Base-by-base conservation (phyloP, 495 filamentous ascomycete species). In the Schizothecium vesticola region DNA sequence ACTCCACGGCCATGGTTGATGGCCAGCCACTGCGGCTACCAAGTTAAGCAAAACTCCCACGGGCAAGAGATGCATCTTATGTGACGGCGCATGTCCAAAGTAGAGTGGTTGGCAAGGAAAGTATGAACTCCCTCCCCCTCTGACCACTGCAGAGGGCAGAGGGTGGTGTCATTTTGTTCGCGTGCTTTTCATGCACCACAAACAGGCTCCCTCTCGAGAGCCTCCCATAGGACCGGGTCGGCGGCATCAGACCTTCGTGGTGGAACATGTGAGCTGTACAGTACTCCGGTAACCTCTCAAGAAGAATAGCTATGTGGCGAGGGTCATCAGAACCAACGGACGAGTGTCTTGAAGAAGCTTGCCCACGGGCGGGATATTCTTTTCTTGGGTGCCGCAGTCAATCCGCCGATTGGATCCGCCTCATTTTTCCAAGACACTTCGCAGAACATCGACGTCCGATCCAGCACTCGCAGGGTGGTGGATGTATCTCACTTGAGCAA, bases 221-320 rank as follows among this genome's bases (percentile, higher is more conserved):
- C 7, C 26, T 31, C 26, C 28, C n/a, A 28, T 28, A n/a, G 60
- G 19, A 9, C 43, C 43, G 12, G 29, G 43, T 58, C 19, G 19
- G 22, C 56, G 25, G 26, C 25, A 58, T 29, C 21, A 51, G 29
- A 16, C 28, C 9, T 55, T 4, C 9, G 26, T 28, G 36, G 68
- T 70, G 51, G 23, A 51, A 70, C 68, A 22, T 59, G 58, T 70
- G 68, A 64, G 68, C 24, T 70, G 68, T 70, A 66, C 56, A 33
- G 63, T 70, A 43, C 59, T 8, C 61, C 64, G 51, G 63, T 56
- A 23, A 58, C 56, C 10, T 29, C 7, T 28, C 61, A 11, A 25
- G 9, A 64, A 26, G 29, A 16, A 33, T 33, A 43, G 0, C 24
- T 9, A 21, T 19, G 61, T 55, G 36, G 31, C 61, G 61, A 64